A percentile compares a stretch with the other conserved stretches of the same genome.
Evolutionary conservation across 345 rosid species (phyloP).

Genomic region (Gossypium mustelinum): DNA sequence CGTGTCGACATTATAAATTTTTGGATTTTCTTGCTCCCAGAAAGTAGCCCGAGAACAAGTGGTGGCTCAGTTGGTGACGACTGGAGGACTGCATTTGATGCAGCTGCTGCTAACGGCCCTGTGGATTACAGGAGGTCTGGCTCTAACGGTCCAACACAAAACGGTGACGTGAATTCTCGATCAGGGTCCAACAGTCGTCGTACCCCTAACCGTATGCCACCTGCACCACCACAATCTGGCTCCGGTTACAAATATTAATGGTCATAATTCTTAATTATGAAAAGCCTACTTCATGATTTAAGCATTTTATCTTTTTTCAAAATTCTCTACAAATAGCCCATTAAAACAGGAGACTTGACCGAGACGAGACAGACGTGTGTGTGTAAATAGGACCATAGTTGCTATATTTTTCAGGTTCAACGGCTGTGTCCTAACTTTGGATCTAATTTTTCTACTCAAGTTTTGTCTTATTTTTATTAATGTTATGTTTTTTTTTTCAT

Average conservation of each 20-base stretch:
- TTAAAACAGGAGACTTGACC: neutral
- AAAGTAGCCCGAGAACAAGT: conserved; percentile 70
- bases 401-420: conserved; percentile 18
- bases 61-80: conserved; percentile 67
- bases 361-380: neutral
- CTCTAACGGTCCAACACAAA: conserved; percentile 55
- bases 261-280: neutral
- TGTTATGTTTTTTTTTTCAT: neutral
- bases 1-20: neutral
- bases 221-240: conserved; percentile 51
- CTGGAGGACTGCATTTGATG: conserved; percentile 85
- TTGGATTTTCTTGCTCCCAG: conserved; percentile 34
- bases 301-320: conserved; percentile 7
- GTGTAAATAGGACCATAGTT: conserved; percentile 31
- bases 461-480: neutral
- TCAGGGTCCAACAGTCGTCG: conserved; percentile 58
- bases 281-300: conserved; percentile 15
- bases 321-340: neutral
- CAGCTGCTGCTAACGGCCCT: conserved; percentile 62
- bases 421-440: conserved; percentile 18
- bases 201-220: conserved; percentile 69
- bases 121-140: conserved; percentile 43
- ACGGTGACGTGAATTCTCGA: conserved; percentile 59
- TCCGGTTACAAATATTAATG: conserved; percentile 22
- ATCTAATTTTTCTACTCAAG: conserved; percentile 21